Base-by-base conservation (phyloP, 495 filamentous ascomycete genomes). In the Talaromyces stipitatus region DNA sequence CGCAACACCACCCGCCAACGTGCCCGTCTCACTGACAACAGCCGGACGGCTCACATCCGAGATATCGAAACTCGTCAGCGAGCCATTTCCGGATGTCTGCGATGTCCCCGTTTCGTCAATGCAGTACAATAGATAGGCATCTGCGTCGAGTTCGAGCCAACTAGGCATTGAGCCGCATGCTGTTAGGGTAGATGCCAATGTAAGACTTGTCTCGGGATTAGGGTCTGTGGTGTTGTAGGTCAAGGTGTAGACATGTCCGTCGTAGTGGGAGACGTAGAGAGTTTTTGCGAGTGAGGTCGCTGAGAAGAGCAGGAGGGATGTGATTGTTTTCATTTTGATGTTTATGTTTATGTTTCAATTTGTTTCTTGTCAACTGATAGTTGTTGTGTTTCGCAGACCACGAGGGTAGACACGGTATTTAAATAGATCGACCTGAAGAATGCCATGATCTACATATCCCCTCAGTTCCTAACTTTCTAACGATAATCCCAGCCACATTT, bases 251-350 rank as follows among this genome's bases (percentile, higher is more conserved):
- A 86, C 66, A 29, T 69, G 75, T 46, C 83, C 83, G 54, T 71
- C 71, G 74, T 87, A 87, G 23, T 84, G 84, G 11, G 81, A 76
- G 57, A 78, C 81, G 69, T 80, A 85, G 64, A 88, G 72, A 48
- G 70, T 73, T 43, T 62, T 69, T 41, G 72, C 67, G 26, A 67
- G 68, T 27, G 66, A 62, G 33, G 66, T 61, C 58, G 61, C 59
- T 29, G 33, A 18, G 14, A 9, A 38, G n/a, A 38, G 14, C 4
- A 38, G 12, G 11, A 33, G 4, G 1, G 14, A 1, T 38, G 33
- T 38, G 33, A 38, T 12, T 4, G 14, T 12, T n/a, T 38, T 12
- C 33, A 38, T 38, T 38, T 38, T 38, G 32, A n/a, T n/a, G n/a
- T n/a, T n/a, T n/a, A n/a, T n/a, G n/a, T n/a, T n/a, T n/a, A n/a